These are phyloP conservation scores for Cercospora janseana DNA, from an alignment of 2,329 filamentous ascomycete genomes.

Conservation along the genomic window DNA sequence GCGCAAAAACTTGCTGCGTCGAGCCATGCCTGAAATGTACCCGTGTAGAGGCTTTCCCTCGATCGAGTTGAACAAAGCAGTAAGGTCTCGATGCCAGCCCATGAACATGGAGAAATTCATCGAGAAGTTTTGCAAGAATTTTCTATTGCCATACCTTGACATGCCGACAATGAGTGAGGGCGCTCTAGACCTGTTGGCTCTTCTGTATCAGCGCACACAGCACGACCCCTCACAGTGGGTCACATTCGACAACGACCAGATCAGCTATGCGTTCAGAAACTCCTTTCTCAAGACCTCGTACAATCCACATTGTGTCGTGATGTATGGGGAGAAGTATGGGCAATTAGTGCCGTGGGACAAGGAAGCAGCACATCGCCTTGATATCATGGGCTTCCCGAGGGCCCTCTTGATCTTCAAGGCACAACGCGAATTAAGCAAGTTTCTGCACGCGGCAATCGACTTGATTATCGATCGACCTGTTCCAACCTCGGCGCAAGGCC, in stretches of 20 bases:
- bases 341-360: slow-evolving; percentile 22
- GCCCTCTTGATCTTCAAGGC: slow-evolving; percentile 27
- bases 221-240: slow-evolving; percentile 17
- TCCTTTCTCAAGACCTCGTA: background rate
- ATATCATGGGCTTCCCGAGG: slow-evolving; percentile 30
- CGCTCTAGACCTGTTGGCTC: slow-evolving; percentile 10
- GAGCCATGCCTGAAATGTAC: slow-evolving; percentile 20
- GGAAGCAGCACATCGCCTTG: slow-evolving; percentile 19
- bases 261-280: background rate
- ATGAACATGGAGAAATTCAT: background rate
- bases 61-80: background rate
- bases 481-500: background rate
- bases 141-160: slow-evolving; percentile 22
- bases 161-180: slow-evolving; percentile 15
- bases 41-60: background rate
- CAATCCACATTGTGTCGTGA: slow-evolving; percentile 20
- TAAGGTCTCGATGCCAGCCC: background rate
- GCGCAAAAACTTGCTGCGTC: slow-evolving; percentile 10
- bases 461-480: background rate
- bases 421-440: slow-evolving; percentile 21
- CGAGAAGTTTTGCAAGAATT: background rate
- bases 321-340: slow-evolving; percentile 18
- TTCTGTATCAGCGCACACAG: slow-evolving; percentile 21
- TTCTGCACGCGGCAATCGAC: slow-evolving; percentile 19
- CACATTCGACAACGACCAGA: slow-evolving; percentile 17